These are phyloP conservation scores for Macrolepiota dolichaula DNA, from an alignment of 768 basidiomycete genomes.

Conservation along the genomic window DNA sequence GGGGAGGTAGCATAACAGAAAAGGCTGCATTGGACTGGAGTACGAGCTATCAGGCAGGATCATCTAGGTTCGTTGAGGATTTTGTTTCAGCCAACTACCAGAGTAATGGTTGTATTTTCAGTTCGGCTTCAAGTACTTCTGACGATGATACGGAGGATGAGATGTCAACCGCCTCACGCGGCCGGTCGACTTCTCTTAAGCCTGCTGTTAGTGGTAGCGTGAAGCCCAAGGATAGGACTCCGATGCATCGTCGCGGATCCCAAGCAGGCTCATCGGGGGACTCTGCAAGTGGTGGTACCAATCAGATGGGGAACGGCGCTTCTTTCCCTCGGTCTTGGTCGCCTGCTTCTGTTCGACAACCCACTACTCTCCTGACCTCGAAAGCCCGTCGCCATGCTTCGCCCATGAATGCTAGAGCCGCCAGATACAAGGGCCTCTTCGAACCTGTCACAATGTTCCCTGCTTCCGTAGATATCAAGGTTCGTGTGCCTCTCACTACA, in stretches of 20 bases:
- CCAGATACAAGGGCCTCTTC: neutral
- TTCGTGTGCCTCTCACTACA: conserved; percentile 40
- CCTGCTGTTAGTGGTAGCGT: neutral
- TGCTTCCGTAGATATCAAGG: conserved; percentile 38
- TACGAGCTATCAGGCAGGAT: conserved; percentile 85
- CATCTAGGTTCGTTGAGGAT: conserved; percentile 56
- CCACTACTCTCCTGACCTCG: conserved; percentile 19
- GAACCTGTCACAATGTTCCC: conserved; percentile 40
- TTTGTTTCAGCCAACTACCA: neutral
- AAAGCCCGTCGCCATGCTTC: conserved; percentile 10
- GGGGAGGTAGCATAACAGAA: conserved; percentile 11
- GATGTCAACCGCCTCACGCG: conserved; percentile 33
- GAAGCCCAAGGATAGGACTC: conserved; percentile 18
- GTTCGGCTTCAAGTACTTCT: conserved; percentile 50
- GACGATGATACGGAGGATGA: conserved; percentile 62
- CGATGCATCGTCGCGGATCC: conserved; percentile 20
- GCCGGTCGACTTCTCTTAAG: conserved; percentile 34
- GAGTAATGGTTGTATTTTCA: conserved; percentile 16
- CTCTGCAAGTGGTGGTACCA: conserved; percentile 30
- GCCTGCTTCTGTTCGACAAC: conserved; percentile 41
- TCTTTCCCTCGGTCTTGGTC: conserved; percentile 75
- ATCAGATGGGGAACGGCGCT: conserved; percentile 19
- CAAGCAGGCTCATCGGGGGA: conserved; percentile 37
- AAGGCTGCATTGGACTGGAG: conserved; percentile 61
- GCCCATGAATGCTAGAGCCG: conserved; percentile 2